phyloP scores from a whole-genome alignment of 106 monocot species.

The Acorus calamus region DNA sequence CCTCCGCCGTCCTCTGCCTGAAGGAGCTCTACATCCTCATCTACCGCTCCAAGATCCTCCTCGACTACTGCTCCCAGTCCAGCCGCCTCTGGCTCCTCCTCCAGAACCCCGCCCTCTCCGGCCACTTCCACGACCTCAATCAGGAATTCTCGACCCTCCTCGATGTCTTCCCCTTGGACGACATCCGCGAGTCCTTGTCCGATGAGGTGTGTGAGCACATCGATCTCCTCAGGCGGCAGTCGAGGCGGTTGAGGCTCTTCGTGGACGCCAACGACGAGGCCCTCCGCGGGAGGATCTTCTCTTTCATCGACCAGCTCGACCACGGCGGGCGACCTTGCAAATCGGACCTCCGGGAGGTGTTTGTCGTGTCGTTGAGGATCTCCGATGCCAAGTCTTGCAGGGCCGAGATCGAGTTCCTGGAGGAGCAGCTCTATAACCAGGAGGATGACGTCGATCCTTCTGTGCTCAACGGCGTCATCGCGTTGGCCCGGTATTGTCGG shows the following conservation, averaged over 20 bases:
- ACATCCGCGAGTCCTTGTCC: slow-evolving; percentile 13
- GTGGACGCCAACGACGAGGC: slow-evolving; percentile 38
- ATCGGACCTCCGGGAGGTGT: slow-evolving; percentile 24
- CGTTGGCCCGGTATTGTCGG: slow-evolving; percentile 57
- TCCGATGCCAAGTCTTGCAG: slow-evolving; percentile 20
- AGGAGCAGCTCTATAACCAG: slow-evolving; percentile 52
- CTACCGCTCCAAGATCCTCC: slow-evolving; percentile 43
- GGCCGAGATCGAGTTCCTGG: slow-evolving; percentile 69
- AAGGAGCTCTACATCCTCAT: slow-evolving; percentile 77
- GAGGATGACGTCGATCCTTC: slow-evolving; percentile 56
- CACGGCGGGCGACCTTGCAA: slow-evolving; percentile 28
- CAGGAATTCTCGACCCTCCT: slow-evolving; percentile 65
- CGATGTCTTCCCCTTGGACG: slow-evolving; percentile 58
- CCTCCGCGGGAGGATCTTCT: slow-evolving; percentile 33
- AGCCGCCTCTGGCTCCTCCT: slow-evolving; percentile 59
- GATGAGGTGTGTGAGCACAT: slow-evolving; percentile 44
- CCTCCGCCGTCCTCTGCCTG: slow-evolving; percentile 47
- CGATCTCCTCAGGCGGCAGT: slow-evolving; percentile 36
- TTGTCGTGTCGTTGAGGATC: slow-evolving; percentile 37
- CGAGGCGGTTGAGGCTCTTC: slow-evolving; percentile 19
- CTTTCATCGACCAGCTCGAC: slow-evolving; percentile 49
- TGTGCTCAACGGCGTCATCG: slow-evolving; percentile 44
- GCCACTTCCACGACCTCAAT: slow-evolving; percentile 62
- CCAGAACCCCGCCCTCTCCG: slow-evolving; percentile 42
- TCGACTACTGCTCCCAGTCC: slow-evolving; percentile 62